Base-by-base conservation (phyloP, 2,329 filamentous ascomycete genomes). In the Ophiostoma ulmi region DNA sequence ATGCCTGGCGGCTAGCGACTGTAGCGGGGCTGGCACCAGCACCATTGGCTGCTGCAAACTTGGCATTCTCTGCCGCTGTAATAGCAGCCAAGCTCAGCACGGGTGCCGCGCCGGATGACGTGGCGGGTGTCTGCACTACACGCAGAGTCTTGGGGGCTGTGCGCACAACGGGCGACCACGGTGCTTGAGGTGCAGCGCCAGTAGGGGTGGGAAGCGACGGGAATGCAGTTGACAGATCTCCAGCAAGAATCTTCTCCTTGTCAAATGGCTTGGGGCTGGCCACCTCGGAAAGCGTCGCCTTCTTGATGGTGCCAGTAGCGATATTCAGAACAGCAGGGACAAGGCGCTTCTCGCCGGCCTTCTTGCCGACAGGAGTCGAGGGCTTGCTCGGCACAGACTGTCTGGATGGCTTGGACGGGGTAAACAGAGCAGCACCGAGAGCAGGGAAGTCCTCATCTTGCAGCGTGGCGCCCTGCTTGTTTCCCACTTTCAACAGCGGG, bases 361-460 rank as follows among this genome's bases (percentile, higher is more conserved):
- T 78, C 52, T 70, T 80, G 6, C 79, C 76, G 0, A 77, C 77
- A 0, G 79, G 78, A 13, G 79, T 81, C 0, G 80, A 76, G 3
- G 80, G 75, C 36, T 79, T 75, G 77, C 75, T 26, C 79, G 73
- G 1, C 44, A 20, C 13, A 41, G 61, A 67, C 14, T 67, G 63
- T 39, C 63, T 75, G 1, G 78, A 73, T 31, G 74, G 66, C 52
- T 35, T 69, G 36, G 72, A 4, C 6, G 70, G 58, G 61, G 81
- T 79, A 63, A 78, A 77, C 10, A 76, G 71, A 72, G 31, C 78
- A 11, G 84, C 80, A 72, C 85, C 82, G 6, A 90, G 79, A 3
- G 86, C 84, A 13, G 88, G 88, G 74, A 89, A 90, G 74, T 90
- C 87, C 74, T 89, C 87, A 35, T 88, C 85, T 72, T 87, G 83